Conservation (phyloP, 2,329 filamentous ascomycete species). For the Sclerotinia minor region DNA sequence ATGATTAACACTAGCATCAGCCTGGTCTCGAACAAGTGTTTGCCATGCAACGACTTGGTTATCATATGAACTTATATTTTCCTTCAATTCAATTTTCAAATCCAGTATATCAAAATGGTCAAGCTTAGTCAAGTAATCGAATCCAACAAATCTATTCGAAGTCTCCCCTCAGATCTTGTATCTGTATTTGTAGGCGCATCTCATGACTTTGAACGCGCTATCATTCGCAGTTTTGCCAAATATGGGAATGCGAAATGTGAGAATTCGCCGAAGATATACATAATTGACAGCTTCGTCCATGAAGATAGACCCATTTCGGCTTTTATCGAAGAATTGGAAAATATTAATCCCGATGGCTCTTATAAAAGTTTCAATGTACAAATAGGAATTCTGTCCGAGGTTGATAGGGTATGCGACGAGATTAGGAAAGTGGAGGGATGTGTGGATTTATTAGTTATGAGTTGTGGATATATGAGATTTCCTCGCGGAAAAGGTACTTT, state of each 20-base stretch:
- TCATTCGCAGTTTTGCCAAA: not conserved
- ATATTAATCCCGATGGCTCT: not conserved
- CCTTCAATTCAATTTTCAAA: not conserved
- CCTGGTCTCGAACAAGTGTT: not conserved
- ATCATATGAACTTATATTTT: not conserved
- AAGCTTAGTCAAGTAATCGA: constrained; percentile 2
- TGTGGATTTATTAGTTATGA: constrained; percentile 15
- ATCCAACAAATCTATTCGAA: constrained; percentile 2
- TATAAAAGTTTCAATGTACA: not conserved
- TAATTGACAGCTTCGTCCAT: not conserved
- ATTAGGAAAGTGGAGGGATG: not conserved
- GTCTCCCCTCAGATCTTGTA: not conserved
- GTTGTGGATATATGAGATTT: not conserved
- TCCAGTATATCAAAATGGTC: not conserved
- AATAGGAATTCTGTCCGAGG: not conserved
- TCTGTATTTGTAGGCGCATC: not conserved
- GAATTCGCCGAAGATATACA: constrained; percentile 2
- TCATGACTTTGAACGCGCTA: constrained; percentile 6
- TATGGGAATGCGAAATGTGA: not conserved
- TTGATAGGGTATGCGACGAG: not conserved
- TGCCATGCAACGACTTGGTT: not conserved
- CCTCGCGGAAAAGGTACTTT: not conserved
- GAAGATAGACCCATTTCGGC: not conserved
- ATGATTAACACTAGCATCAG: not conserved
- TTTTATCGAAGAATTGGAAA: not conserved